Conservation (phyloP, 1,284 basidiomycete species). For the Rhodotorula sp. region DNA sequence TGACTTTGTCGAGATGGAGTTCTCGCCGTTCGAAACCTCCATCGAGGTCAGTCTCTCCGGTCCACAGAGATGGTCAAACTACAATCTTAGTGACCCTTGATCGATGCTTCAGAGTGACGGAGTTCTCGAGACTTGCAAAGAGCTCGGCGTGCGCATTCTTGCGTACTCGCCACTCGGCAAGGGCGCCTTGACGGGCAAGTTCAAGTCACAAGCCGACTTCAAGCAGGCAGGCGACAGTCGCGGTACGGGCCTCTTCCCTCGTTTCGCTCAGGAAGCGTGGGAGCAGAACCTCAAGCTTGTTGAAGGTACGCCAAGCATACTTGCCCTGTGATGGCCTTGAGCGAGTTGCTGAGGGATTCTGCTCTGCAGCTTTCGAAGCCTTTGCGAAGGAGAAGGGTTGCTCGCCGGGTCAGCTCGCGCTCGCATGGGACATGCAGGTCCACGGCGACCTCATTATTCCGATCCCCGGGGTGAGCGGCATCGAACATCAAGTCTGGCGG, state of each 20-base stretch:
- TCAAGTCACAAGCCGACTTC: slow-evolving; percentile 57
- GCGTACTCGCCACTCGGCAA: slow-evolving; percentile 53
- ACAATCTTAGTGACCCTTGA: neutral
- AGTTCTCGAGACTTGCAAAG: slow-evolving; percentile 48
- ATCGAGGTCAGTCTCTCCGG: slow-evolving; percentile 6
- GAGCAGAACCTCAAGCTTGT: slow-evolving; percentile 55
- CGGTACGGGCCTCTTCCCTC: slow-evolving; percentile 40
- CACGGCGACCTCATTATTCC: slow-evolving; percentile 56
- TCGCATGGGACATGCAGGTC: slow-evolving; percentile 61
- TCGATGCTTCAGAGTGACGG: slow-evolving; percentile 43
- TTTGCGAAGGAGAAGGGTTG: slow-evolving; percentile 56
- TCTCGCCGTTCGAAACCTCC: slow-evolving; percentile 5
- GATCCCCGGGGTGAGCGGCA: slow-evolving; percentile 33
- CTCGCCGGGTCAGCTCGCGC: slow-evolving; percentile 58
- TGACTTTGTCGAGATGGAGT: slow-evolving; percentile 42
- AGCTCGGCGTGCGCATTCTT: slow-evolving; percentile 55
- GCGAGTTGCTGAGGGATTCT: too few species aligned
- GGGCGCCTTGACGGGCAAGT: slow-evolving; percentile 61
- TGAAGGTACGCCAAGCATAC: slow-evolving; percentile 38
- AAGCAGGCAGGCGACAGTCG: slow-evolving; percentile 55
- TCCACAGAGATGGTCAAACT: too few species aligned
- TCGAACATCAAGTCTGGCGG: neutral
- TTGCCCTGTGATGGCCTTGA: too few species aligned
- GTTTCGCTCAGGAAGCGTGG: slow-evolving; percentile 54
- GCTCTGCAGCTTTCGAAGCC: slow-evolving; percentile 50